phyloP scores from a whole-genome alignment of 371 early-diverging fungal species.

The Mortierella sp. region DNA sequence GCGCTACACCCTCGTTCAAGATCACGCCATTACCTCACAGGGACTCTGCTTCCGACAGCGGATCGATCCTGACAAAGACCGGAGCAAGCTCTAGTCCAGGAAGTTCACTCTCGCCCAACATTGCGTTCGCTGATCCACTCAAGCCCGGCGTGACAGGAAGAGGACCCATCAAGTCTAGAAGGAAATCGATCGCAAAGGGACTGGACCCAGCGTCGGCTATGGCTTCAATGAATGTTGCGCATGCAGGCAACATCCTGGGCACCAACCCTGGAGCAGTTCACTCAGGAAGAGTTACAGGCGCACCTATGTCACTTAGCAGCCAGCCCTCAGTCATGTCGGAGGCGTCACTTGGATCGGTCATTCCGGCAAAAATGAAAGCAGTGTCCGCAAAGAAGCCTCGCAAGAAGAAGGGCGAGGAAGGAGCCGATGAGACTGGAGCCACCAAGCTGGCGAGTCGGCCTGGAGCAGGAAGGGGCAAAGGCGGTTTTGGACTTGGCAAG shows the following conservation, averaged over 20 bases:
- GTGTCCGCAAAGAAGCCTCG: constrained; percentile 41
- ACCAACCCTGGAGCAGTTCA: constrained; percentile 17
- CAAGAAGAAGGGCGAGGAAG: constrained; percentile 45
- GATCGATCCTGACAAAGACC: constrained; percentile 17
- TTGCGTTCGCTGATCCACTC: constrained; percentile 37
- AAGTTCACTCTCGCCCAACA: constrained; percentile 32
- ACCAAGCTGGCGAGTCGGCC: constrained; percentile 14
- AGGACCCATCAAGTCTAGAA: constrained; percentile 56
- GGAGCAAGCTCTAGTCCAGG: constrained; percentile 30
- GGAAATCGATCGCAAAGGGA: constrained; percentile 57
- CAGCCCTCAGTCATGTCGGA: constrained; percentile 18
- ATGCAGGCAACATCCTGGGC: constrained; percentile 28
- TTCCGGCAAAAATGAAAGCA: constrained; percentile 29
- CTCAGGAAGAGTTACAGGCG: neutral
- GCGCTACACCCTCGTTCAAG: constrained; percentile 20
- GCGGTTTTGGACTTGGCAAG: constrained; percentile 49
- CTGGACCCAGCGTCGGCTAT: constrained; percentile 40
- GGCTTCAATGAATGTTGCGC: constrained; percentile 26
- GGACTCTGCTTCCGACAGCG: constrained; percentile 11
- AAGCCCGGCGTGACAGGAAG: constrained; percentile 55
- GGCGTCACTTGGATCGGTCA: constrained; percentile 25
- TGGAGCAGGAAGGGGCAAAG: constrained; percentile 51
- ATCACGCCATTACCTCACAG: constrained; percentile 13
- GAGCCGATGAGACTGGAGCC: constrained; percentile 10
- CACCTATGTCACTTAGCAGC: neutral